Percentiles rank a stretch among this genome's conserved stretches.
phyloP scores from a whole-genome alignment of 139 green algal species.

The Micromonas pusilla region DNA sequence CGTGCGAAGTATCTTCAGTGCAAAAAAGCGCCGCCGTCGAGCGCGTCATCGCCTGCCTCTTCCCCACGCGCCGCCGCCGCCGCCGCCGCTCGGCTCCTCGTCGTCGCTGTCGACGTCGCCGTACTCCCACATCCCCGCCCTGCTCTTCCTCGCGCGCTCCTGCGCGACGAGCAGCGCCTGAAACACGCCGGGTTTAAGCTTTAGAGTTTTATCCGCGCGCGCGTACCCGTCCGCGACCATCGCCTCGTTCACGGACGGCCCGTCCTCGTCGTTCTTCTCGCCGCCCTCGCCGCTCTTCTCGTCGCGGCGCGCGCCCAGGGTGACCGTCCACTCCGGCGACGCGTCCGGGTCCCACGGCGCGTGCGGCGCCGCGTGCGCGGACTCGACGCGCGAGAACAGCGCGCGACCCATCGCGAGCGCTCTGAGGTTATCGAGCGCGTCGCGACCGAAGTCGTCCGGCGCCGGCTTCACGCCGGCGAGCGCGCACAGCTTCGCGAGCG shows the following conservation, averaged over 20 bases:
- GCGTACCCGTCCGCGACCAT: not conserved
- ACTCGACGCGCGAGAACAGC: not conserved
- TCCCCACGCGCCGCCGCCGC: not conserved
- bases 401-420: too few relatives aligned
- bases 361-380: not conserved
- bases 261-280: not conserved
- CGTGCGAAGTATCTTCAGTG: not conserved
- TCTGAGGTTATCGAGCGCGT: too few relatives aligned
- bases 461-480: not conserved
- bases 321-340: not conserved
- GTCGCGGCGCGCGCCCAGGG: not conserved
- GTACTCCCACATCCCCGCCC: conserved; percentile 72
- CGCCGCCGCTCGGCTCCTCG: conserved; percentile 26
- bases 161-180: conserved; percentile 51
- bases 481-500: conserved; percentile 13
- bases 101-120: conserved; percentile 77
- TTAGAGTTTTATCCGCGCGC: not conserved
- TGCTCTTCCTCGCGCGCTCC: conserved; percentile 56
- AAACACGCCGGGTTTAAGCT: not conserved
- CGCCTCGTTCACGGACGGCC: not conserved
- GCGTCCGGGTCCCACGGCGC: not conserved
- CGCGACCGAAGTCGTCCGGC: too few relatives aligned
- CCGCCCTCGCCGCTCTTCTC: not conserved
- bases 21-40: too few relatives aligned
- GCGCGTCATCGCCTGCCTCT: not conserved